Conservation (phyloP, 305 asterid genomes). For the Fraxinus nigra region DNA sequence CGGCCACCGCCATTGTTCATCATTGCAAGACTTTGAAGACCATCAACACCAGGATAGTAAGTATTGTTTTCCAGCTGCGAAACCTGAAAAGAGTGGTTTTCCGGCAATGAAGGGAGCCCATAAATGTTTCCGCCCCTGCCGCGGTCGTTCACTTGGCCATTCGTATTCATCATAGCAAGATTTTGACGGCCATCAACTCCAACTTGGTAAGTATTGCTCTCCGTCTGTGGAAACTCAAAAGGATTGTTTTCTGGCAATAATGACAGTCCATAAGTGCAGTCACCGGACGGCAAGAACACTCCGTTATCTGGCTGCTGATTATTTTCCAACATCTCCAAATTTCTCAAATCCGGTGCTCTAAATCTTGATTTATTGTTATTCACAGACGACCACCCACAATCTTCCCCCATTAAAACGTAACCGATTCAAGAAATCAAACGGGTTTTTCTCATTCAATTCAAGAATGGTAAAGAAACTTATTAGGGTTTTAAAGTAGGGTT, state of each 20-base stretch:
- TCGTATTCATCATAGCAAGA: not conserved
- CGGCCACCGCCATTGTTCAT: not conserved
- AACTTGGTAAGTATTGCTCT: not conserved
- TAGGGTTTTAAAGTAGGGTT: slow-evolving; percentile 1
- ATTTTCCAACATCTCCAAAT: not conserved
- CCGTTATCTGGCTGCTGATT: not conserved
- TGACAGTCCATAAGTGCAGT: not conserved
- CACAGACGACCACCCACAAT: not conserved
- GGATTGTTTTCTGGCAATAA: not conserved
- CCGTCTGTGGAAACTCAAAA: not conserved
- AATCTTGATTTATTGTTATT: not conserved
- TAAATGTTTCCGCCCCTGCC: not conserved
- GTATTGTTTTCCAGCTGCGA: not conserved
- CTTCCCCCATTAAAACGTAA: not conserved
- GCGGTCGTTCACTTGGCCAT: not conserved
- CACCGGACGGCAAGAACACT: not conserved
- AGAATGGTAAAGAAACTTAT: not conserved
- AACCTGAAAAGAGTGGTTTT: not conserved
- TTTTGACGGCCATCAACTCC: not conserved
- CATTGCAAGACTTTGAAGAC: not conserved
- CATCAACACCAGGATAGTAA: not conserved
- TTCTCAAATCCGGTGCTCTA: not conserved
- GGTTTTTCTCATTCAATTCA: not conserved
- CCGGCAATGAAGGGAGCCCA: not conserved
- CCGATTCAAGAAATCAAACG: not conserved